Conservation (phyloP, 2,329 filamentous ascomycete genomes). For the Cryphonectria carpinicola region DNA sequence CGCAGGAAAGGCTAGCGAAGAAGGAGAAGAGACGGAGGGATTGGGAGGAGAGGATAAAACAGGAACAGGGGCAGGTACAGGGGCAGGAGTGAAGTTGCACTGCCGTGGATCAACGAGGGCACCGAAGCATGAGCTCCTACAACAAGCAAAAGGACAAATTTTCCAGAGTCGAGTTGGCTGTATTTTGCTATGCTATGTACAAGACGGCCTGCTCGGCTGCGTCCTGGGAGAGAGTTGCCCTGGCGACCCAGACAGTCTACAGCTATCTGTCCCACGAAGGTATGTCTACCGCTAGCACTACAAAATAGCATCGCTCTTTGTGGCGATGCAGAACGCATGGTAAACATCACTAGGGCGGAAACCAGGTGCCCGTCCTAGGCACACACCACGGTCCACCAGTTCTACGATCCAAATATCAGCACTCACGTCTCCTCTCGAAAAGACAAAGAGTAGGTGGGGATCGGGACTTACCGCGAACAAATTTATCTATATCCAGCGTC, state of each 20-base stretch:
- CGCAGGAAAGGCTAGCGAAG: conserved; percentile 33
- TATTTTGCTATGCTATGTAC: background rate
- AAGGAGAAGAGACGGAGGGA: conserved; percentile 32
- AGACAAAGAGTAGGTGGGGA: background rate
- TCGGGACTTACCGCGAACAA: conserved; percentile 34
- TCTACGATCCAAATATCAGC: conserved; percentile 32
- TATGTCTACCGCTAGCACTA: background rate
- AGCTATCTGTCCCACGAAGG: background rate
- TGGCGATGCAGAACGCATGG: conserved; percentile 34
- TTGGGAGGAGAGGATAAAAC: conserved; percentile 23
- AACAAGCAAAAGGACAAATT: background rate
- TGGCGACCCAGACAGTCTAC: background rate
- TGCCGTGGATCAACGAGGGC: background rate
- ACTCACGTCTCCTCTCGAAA: background rate
- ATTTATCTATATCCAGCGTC: conserved; percentile 35
- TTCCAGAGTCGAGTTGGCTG: background rate
- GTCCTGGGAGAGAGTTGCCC: background rate
- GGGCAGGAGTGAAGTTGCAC: background rate
- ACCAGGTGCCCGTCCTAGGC: conserved; percentile 39
- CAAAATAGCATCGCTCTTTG: conserved; percentile 10
- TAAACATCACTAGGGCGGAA: conserved; percentile 38
- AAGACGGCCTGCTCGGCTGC: background rate
- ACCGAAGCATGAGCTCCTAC: too few relatives aligned
- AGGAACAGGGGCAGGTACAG: conserved; percentile 19
- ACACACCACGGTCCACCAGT: conserved; percentile 35